These are phyloP conservation scores for Saccharomycopsis synnaedendra DNA, from an alignment of 805 yeast species.

Conservation along the genomic window DNA sequence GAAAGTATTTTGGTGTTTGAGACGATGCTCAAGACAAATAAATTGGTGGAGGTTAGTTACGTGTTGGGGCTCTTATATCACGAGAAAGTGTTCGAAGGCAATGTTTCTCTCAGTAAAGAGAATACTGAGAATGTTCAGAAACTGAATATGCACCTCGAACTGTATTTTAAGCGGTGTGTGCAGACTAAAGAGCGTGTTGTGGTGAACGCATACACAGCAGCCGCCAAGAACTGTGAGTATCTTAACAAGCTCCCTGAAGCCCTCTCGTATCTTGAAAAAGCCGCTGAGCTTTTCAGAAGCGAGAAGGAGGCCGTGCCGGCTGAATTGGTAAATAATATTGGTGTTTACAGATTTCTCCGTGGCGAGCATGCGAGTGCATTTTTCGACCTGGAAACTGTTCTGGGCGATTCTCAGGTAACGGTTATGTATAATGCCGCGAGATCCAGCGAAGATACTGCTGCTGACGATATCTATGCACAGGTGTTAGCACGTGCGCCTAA, in stretches of 20 bases:
- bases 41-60: slow-evolving; percentile 62
- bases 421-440: slow-evolving; percentile 69
- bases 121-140: slow-evolving; percentile 28
- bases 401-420: slow-evolving; percentile 27
- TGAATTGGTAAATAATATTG: slow-evolving; percentile 71
- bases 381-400: slow-evolving; percentile 37
- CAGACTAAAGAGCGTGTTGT: slow-evolving; percentile 46
- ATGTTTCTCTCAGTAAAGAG: slow-evolving; percentile 11
- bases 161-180: slow-evolving; percentile 52
- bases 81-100: slow-evolving; percentile 26
- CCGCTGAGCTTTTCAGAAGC: slow-evolving; percentile 37
- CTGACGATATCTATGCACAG: slow-evolving; percentile 31
- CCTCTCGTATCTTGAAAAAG: slow-evolving; percentile 47
- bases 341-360: slow-evolving; percentile 59
- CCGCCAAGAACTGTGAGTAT: slow-evolving; percentile 61
- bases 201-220: slow-evolving; percentile 52
- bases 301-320: slow-evolving; percentile 30
- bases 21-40: slow-evolving; percentile 44
- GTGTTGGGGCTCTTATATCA: slow-evolving; percentile 70
- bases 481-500: slow-evolving; percentile 53
- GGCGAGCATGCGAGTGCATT: slow-evolving; percentile 29
- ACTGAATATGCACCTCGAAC: slow-evolving; percentile 57
- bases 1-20: slow-evolving; percentile 86
- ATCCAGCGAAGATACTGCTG: slow-evolving; percentile 38
- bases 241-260: slow-evolving; percentile 54